Evolutionary conservation across 768 basidiomycete species (phyloP).

Genomic region (Rhodotorula sphaerocarpa): DNA sequence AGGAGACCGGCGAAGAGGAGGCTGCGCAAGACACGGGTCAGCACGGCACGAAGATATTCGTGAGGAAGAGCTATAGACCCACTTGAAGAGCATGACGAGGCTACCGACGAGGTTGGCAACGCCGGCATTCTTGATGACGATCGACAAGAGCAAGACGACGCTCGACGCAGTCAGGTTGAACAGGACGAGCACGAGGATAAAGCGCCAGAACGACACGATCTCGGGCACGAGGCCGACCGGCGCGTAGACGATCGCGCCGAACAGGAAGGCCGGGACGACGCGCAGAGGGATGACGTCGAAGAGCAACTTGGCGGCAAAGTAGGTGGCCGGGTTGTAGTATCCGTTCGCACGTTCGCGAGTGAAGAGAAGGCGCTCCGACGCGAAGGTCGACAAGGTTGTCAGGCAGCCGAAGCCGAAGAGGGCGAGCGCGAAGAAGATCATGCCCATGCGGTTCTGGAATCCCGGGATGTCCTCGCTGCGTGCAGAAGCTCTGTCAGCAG

Average conservation of each 20-base stretch:
- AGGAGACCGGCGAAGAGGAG: slow-evolving; percentile 89
- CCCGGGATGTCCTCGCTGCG: slow-evolving; percentile 77
- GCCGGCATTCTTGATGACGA: slow-evolving; percentile 74
- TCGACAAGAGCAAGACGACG: slow-evolving; percentile 80
- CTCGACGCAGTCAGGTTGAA: slow-evolving; percentile 96
- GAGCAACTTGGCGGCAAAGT: slow-evolving; percentile 93
- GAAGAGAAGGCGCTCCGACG: slow-evolving; percentile 89
- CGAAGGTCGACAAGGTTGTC: slow-evolving; percentile 85
- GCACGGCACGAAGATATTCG: not conserved
- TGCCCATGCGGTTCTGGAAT: slow-evolving; percentile 86
- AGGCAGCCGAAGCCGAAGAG: slow-evolving; percentile 95
- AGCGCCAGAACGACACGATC: slow-evolving; percentile 91
- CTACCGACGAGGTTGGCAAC: slow-evolving; percentile 92
- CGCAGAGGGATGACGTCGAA: slow-evolving; percentile 94
- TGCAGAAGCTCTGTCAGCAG: slow-evolving; percentile 41
- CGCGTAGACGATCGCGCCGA: slow-evolving; percentile 90
- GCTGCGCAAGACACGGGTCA: slow-evolving; percentile 47
- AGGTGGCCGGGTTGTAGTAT: slow-evolving; percentile 93
- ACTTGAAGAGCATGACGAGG: slow-evolving; percentile 98
- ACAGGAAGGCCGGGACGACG: slow-evolving; percentile 87
- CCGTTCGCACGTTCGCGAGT: slow-evolving; percentile 97
- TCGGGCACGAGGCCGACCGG: slow-evolving; percentile 89
- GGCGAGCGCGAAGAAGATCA: slow-evolving; percentile 96
- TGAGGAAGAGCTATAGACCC: slow-evolving; percentile 40
- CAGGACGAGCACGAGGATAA: slow-evolving; percentile 85